Evolutionary conservation across 495 filamentous ascomycete genomes (phyloP).

Genomic region (Penicillium malachiteum): DNA sequence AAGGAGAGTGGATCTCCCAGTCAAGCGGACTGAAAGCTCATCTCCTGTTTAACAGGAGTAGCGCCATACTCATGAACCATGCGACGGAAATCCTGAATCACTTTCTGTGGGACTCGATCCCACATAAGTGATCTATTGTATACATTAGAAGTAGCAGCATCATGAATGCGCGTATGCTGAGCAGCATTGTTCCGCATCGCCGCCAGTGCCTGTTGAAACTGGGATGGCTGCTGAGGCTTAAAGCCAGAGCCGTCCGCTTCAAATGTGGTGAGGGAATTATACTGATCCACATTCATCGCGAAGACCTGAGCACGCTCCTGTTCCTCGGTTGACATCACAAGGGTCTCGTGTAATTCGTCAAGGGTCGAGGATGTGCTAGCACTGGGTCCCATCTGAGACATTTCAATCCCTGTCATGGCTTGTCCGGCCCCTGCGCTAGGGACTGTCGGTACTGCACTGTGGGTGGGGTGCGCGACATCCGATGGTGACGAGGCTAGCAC

Average conservation of each 20-base stretch:
- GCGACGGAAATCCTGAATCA: slow-evolving; percentile 87
- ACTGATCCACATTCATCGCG: slow-evolving; percentile 80
- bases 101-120: slow-evolving; percentile 88
- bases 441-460: slow-evolving; percentile 40
- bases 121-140: slow-evolving; percentile 92
- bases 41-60: slow-evolving; percentile 37
- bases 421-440: slow-evolving; percentile 37
- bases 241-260: slow-evolving; percentile 42
- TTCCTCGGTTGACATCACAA: slow-evolving; percentile 74
- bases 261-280: slow-evolving; percentile 75
- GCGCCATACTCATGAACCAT: slow-evolving; percentile 67
- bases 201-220: slow-evolving; percentile 80
- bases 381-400: slow-evolving; percentile 52
- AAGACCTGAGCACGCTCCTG: slow-evolving; percentile 91
- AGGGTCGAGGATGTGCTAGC: slow-evolving; percentile 63
- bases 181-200: slow-evolving; percentile 71
- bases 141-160: slow-evolving; percentile 57
- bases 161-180: slow-evolving; percentile 27
- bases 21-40: slow-evolving; percentile 20
- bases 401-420: slow-evolving; percentile 44
- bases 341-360: slow-evolving; percentile 69
- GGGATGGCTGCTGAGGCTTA: slow-evolving; percentile 50
- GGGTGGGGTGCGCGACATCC: slow-evolving; percentile 27
- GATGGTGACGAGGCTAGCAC: slow-evolving; percentile 67
- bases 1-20: neutral